Base-by-base conservation (phyloP, 2,329 filamentous ascomycete genomes). In the Sporothrix variecibatus region DNA sequence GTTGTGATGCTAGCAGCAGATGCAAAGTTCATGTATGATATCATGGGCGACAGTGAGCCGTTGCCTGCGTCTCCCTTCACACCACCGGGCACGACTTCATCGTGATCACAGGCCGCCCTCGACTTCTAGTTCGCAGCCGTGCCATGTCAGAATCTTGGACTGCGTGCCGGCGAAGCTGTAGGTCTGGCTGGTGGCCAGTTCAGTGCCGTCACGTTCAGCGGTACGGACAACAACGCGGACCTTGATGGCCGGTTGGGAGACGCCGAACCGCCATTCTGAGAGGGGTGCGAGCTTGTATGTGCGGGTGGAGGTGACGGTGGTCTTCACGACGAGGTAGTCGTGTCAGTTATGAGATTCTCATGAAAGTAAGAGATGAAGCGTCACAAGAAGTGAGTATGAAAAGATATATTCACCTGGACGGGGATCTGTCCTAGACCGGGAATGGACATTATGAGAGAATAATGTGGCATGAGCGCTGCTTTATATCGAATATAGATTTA, bases 141-240 rank as follows among this genome's bases (percentile, higher is more conserved):
- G 91, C 92, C 94, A 97, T 70, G 95, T 97, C 82, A 93, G 93
- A 79, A 99, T 92, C 75, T 95, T 95, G 74, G 93, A 93, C 84
- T 97, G 97, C 78, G 89, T 89, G 73, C 94, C 93, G 64, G 89
- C 88, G 82, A 99, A 95, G 43, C 87, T 91, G 84, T 98, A 98
- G 11, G 89, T 87, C 71, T 92, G 92, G 73, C 92, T 92, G 11
- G 89, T 87, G 12, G 94, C 94, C 60, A 99, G 92, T 84, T 99
- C 96, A 73, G 95, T 95, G 80, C 96, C 96, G 81, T 98, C 97
- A 80, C 97, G 90, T 82, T 99, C 96, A 68, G 95, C 96, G 1
- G 92, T 94, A 75, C 96, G 96, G 46, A 88, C 90, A 73, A 94
- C 84, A 34, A 98, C 86, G 85, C 94, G 86, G 67, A 88, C 80